phyloP scores from a whole-genome alignment of 192 early-diverging fungal genomes.

The Chytriomyces confervae region DNA sequence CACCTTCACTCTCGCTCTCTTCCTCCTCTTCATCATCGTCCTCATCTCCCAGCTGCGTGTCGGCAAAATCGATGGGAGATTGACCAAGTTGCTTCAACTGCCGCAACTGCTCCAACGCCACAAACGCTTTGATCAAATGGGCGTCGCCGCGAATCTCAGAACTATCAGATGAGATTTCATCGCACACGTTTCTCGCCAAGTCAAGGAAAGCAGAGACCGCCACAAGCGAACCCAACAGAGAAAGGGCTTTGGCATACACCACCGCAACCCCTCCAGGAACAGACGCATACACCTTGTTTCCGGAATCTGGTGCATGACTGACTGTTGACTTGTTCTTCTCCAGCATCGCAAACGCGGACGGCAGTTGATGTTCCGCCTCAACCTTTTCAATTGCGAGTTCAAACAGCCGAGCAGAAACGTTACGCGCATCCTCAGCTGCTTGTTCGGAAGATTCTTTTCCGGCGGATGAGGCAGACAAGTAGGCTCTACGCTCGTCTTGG shows the following conservation, averaged over 20 bases:
- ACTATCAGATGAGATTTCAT: background rate
- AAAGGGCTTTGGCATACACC: background rate
- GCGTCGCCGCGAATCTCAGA: background rate
- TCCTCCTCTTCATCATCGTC: background rate
- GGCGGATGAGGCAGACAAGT: background rate
- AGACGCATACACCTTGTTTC: background rate
- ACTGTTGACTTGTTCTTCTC: background rate
- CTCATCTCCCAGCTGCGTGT: background rate
- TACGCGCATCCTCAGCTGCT: slow-evolving; percentile 13
- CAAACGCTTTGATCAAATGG: background rate
- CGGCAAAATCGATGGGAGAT: background rate
- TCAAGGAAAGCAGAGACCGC: background rate
- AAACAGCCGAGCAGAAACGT: background rate
- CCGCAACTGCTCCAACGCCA: background rate
- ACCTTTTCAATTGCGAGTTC: background rate
- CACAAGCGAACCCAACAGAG: background rate
- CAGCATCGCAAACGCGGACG: background rate
- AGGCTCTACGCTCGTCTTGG: background rate
- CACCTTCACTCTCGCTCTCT: background rate
- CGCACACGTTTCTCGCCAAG: background rate
- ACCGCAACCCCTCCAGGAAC: background rate
- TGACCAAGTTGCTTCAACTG: background rate
- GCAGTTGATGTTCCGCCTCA: background rate
- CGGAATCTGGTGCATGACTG: background rate
- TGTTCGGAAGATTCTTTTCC: background rate